Evolutionary conservation across 352 stramenopile genomes (phyloP), one percentile per base, ranked within the genome.

Genomic region (Thalassiosira mediterranea): DNA sequence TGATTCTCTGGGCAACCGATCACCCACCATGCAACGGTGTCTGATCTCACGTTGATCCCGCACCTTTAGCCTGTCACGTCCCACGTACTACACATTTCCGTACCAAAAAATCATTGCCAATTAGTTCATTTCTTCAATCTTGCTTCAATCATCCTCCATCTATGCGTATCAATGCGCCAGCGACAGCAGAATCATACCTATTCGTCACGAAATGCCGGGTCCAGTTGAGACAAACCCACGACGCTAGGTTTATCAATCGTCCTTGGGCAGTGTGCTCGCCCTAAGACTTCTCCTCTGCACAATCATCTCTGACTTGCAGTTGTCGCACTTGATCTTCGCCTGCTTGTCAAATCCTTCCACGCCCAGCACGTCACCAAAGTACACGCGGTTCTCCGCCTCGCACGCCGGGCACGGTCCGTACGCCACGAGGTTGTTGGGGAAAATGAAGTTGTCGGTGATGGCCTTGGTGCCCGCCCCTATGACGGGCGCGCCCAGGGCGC

Each of bases 321-420:
- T 92, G 15, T 57, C 48, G 59, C 88, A 92, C 46, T 92, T 90
- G n/a, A 86, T 42, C 13, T 68, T 72, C 3, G 67, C 83, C 31
- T 79, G 29, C 38, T 89, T 79, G 19, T 42, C 63, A 61, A 91
- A 90, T 59, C 87, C 89, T 73, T 95, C 76, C 10, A 94, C 88
- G 58, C 88, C 88, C 17, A 95, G 66, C 70, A 95, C 92, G 48
- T 90, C 78, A 44, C 91, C 91, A 81, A 95, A 95, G 76, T 93
- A 95, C 46, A 95, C 65, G 34, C 80, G 48, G 72, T 95, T 94
- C 48, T 89, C 73, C 0, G 63, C 70, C 44, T 89, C 86, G 73
- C 91, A 95, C 11, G 61, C 81, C 28, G 91, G 91, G 60, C 91
- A 95, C 3, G 88, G 87, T 19, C 91, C 91, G 44, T 87, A 90